Base-by-base conservation (phyloP, 176 grass and related monocot genomes). In the Pontederia crassipes region DNA sequence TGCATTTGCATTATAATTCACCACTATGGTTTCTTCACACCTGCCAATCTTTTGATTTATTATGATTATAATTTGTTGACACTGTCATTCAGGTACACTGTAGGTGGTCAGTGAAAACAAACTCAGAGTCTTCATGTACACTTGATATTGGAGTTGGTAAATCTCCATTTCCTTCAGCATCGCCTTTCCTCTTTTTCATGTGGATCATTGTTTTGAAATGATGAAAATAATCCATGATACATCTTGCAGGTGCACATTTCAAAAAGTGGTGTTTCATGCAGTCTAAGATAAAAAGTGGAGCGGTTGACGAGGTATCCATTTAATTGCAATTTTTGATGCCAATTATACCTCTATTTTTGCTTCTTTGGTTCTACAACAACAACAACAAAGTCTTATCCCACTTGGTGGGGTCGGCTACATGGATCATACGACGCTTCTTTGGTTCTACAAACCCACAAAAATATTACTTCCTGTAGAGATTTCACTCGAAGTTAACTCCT, bases 251-350 rank as follows among this genome's bases (percentile, higher is more conserved):
- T 79, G 87, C 93, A n/a, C 87, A 98, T 88, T 98, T 98, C 63
- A 98, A 92, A 72, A 98, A 86, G 79, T 89, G 93, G 93, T 98
- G 93, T 73, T 82, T 85, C 74, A 98, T 98, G 93, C 93, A 98
- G 49, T 98, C 93, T 53, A 98, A 98, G 73, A 98, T 98, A 85
- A 98, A 88, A 71, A 88, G 59, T 79, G 87, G 87, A 50, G 87
- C 93, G 71, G 87, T 98, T 57, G 93, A 92, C 35, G 93, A 98
- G 93, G 93, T 84, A 76, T 61, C 1, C 1, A 1, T 24, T 24
- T 24, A 40, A 40, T 40, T 40, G 32, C 32, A 40, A 40, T 4
- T 40, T 40, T 40, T 2, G 6, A 40, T 7, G 32, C 32, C 32
- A 40, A 40, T 40, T 40, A 40, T 3, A 40, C 32, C 32, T 40